Percentiles rank a stretch among this genome's conserved stretches.
Evolutionary conservation across 352 stramenopile genomes (phyloP).

Genomic region (Pythium volutum): DNA sequence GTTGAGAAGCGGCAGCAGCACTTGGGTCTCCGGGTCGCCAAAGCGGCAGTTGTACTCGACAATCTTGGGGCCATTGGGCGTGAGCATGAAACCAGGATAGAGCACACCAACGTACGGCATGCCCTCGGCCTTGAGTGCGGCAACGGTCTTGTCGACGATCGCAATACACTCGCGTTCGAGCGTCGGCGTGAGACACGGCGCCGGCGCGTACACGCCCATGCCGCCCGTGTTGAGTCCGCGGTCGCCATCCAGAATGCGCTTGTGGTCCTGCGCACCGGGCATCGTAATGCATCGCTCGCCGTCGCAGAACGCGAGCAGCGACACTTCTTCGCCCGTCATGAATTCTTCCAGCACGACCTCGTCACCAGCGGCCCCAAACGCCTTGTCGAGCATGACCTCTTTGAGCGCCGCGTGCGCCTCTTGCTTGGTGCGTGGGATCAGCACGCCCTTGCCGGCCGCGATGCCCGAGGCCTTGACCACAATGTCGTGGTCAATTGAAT

Average conservation of each 20-base stretch:
- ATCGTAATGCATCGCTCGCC: constrained; percentile 94
- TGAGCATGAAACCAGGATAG: constrained; percentile 99
- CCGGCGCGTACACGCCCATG: constrained; percentile 98
- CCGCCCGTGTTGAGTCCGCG: constrained; percentile 98
- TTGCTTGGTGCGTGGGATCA: constrained; percentile 93
- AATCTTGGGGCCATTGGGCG: constrained; percentile 89
- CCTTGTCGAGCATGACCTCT: constrained; percentile 97
- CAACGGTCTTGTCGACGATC: constrained; percentile 76
- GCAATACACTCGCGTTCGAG: constrained; percentile 92
- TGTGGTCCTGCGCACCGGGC: constrained; percentile 98
- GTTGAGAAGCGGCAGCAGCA: constrained; percentile 96
- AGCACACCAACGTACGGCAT: constrained; percentile 98
- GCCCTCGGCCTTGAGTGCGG: constrained; percentile 90
- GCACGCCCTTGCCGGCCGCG: constrained; percentile 98
- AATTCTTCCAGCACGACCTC: constrained; percentile 99
- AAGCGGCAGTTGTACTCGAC: constrained; percentile 99
- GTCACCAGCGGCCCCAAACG: constrained; percentile 94
- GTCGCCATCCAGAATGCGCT: constrained; percentile 97
- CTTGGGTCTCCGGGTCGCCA: constrained; percentile 99
- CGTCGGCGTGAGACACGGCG: constrained; percentile 93
- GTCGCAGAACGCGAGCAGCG: constrained; percentile 97
- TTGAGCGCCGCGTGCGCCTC: constrained; percentile 93
- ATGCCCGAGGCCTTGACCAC: constrained; percentile 99
- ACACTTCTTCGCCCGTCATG: constrained; percentile 97
- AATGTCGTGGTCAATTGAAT: constrained; percentile 92